Conservation (phyloP, 768 basidiomycete genomes). For the Russula emetica region DNA sequence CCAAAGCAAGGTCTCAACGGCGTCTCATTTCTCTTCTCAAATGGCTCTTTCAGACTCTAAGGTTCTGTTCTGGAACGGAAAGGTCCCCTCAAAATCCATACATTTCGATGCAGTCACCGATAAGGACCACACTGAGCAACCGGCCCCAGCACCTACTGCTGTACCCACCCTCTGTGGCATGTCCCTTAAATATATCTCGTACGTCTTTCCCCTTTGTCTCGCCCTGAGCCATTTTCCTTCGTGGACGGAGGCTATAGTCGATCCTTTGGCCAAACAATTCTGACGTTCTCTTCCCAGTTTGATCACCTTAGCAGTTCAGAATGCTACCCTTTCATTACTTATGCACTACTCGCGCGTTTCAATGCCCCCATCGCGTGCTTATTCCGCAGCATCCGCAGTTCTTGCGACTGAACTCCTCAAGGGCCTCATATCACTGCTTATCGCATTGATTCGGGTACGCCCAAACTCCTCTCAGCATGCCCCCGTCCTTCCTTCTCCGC, state of each 20-base stretch:
- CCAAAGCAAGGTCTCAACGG: constrained; percentile 10
- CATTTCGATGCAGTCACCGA: constrained; percentile 15
- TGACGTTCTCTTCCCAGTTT: constrained; percentile 44
- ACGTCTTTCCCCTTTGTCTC: constrained; percentile 34
- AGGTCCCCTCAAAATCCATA: constrained; percentile 11
- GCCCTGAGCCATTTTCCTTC: background rate
- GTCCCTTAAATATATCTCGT: constrained; percentile 80
- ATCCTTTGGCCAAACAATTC: background rate
- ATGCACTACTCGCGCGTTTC: constrained; percentile 96
- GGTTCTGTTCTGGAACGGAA: constrained; percentile 23
- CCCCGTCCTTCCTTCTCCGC: constrained; percentile 24
- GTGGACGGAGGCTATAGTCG: background rate
- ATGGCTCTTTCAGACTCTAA: constrained; percentile 22
- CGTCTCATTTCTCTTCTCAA: background rate
- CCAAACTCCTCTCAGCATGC: constrained; percentile 34
- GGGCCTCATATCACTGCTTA: constrained; percentile 76
- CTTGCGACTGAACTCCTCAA: constrained; percentile 93
- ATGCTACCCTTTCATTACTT: constrained; percentile 84
- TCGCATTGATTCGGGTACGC: constrained; percentile 72
- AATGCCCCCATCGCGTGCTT: constrained; percentile 65
- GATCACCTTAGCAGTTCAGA: constrained; percentile 86
- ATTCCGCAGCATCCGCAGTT: constrained; percentile 93
- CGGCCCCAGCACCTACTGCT: constrained; percentile 36
- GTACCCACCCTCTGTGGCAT: constrained; percentile 62
- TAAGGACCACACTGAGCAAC: constrained; percentile 3